A percentile compares a stretch with the other conserved stretches of the same genome.
Conservation (phyloP, 768 basidiomycete genomes). For the Exidia glandulosa region DNA sequence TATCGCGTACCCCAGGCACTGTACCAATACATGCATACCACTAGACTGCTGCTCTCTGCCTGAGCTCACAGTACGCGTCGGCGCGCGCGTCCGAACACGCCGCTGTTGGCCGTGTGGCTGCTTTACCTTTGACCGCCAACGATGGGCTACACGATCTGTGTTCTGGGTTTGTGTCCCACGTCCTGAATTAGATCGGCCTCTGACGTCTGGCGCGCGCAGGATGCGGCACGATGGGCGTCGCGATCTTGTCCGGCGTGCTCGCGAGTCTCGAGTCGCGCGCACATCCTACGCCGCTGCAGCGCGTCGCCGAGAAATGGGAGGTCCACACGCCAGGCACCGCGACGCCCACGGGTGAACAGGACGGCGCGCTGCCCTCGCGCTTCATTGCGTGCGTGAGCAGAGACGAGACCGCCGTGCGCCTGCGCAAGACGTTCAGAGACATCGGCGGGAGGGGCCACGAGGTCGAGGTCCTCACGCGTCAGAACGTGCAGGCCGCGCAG, state of each 20-base stretch:
- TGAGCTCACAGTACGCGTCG: neutral
- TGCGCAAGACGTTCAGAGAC: conserved; percentile 47
- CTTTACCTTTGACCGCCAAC: neutral
- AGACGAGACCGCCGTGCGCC: conserved; percentile 57
- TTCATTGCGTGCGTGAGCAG: conserved; percentile 86
- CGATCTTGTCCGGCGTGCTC: conserved; percentile 86
- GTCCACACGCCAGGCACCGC: conserved; percentile 62
- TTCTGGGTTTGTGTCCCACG: conserved; percentile 45
- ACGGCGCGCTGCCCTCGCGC: conserved; percentile 60
- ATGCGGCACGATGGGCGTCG: conserved; percentile 98
- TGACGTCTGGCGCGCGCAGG: conserved; percentile 38
- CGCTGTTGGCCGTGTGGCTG: neutral
- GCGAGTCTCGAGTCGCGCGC: conserved; percentile 56
- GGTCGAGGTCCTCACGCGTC: conserved; percentile 60
- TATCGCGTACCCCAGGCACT: no score
- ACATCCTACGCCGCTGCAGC: conserved; percentile 24
- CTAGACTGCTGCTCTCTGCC: neutral
- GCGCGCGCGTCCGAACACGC: neutral
- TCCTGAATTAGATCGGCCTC: conserved; percentile 1
- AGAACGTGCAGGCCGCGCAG: conserved; percentile 62
- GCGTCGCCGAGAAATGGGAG: conserved; percentile 42
- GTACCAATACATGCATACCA: no score
- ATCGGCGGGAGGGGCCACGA: conserved; percentile 48
- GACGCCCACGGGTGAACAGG: conserved; percentile 47
- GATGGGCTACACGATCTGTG: conserved; percentile 91